Percentiles rank a stretch among this genome's conserved stretches.
phyloP scores from a whole-genome alignment of 495 filamentous ascomycete species.

The Sphaerosporella brunnea region DNA sequence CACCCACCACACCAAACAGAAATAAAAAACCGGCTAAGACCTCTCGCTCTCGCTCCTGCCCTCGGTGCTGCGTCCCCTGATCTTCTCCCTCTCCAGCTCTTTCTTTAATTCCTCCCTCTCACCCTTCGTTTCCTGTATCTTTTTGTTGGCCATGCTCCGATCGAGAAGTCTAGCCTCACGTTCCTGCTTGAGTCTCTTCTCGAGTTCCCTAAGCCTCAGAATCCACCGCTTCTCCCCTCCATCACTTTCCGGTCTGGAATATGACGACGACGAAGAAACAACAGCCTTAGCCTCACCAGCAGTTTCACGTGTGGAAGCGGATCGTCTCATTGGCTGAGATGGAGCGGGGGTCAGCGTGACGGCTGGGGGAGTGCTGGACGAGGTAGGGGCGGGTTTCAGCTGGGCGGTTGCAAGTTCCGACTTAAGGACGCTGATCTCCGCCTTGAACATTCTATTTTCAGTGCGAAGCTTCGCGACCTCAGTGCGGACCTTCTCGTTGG shows the following conservation, averaged over 20 bases:
- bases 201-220: constrained; percentile 65
- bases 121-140: constrained; percentile 63
- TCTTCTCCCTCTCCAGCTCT: constrained; percentile 48
- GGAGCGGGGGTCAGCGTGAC: neutral
- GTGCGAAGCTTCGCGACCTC: constrained; percentile 57
- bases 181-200: constrained; percentile 75
- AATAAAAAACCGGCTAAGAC: neutral
- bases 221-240: constrained; percentile 58
- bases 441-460: constrained; percentile 65
- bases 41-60: neutral
- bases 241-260: constrained; percentile 11
- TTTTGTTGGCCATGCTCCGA: constrained; percentile 60
- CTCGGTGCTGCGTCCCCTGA: neutral
- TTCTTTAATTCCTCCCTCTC: constrained; percentile 58
- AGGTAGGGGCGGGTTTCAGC: neutral
- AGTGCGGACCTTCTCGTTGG: constrained; percentile 28
- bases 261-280: constrained; percentile 2
- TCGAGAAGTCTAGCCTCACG: constrained; percentile 74
- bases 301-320: neutral
- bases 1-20: neutral
- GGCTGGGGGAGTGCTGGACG: neutral
- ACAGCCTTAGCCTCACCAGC: neutral
- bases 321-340: neutral
- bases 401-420: constrained; percentile 7
- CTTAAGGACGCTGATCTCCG: constrained; percentile 40